These are phyloP conservation scores for Yamagishiella unicocca DNA, from an alignment of 139 green algal genomes.

Conservation along the genomic window DNA sequence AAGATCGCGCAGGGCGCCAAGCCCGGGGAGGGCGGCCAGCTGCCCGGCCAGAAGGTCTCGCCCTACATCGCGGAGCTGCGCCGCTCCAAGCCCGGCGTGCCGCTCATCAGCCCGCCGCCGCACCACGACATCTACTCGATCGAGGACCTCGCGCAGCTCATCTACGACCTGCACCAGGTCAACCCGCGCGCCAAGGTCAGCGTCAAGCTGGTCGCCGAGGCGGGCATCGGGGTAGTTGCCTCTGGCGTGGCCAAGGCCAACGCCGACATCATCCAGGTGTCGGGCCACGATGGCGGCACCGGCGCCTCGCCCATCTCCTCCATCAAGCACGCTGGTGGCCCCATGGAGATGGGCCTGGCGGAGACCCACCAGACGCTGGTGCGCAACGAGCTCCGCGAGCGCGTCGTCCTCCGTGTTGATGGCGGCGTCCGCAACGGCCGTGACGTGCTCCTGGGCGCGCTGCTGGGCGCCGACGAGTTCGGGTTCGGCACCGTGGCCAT, in stretches of 20 bases:
- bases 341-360: conserved; percentile 98
- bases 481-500: conserved; percentile 98
- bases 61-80: conserved; percentile 98
- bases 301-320: conserved; percentile 96
- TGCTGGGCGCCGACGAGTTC: conserved; percentile 97
- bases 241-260: conserved; percentile 98
- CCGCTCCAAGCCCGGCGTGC: conserved; percentile 97
- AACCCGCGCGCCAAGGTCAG: conserved; percentile 91
- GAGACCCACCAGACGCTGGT: conserved; percentile 85
- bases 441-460: conserved; percentile 93
- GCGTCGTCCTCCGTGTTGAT: conserved; percentile 94
- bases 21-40: conserved; percentile 96
- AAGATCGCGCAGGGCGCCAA: conserved; percentile 97
- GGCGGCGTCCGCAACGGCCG: conserved; percentile 93
- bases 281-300: conserved; percentile 97
- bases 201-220: conserved; percentile 99
- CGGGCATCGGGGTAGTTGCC: conserved; percentile 97
- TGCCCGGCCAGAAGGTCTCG: conserved; percentile 95
- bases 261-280: conserved; percentile 98
- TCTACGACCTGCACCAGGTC: conserved; percentile 95
- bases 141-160: conserved; percentile 99
- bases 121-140: conserved; percentile 99
- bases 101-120: conserved; percentile 96
- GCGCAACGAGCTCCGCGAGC: conserved; percentile 94
- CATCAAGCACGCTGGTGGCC: conserved; percentile 98